Conservation (phyloP, 768 basidiomycete species). For the Mycena kentingensis region DNA sequence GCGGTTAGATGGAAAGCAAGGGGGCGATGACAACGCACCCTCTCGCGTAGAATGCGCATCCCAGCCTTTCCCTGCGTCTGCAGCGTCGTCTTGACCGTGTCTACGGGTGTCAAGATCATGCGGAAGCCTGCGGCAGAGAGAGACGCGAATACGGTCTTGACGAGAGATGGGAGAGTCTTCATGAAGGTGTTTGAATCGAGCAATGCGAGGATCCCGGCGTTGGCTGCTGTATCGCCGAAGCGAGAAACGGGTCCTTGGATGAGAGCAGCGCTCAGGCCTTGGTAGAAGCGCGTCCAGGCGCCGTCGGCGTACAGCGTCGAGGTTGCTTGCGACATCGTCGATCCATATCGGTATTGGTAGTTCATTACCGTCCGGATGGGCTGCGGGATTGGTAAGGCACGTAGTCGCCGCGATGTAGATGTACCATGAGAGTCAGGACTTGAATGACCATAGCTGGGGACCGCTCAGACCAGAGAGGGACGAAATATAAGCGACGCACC, state of each 20-base stretch:
- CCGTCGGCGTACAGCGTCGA: slow-evolving; percentile 75
- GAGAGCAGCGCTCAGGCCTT: slow-evolving; percentile 83
- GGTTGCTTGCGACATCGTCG: slow-evolving; percentile 64
- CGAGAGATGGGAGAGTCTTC: slow-evolving; percentile 55
- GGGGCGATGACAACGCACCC: slow-evolving; percentile 44
- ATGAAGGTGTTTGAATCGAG: slow-evolving; percentile 76
- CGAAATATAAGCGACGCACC: slow-evolving; percentile 35
- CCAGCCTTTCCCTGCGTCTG: slow-evolving; percentile 86
- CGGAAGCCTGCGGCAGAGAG: slow-evolving; percentile 81
- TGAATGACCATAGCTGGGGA: slow-evolving; percentile 89
- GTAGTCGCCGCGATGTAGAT: slow-evolving; percentile 1
- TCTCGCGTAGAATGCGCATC: slow-evolving; percentile 59
- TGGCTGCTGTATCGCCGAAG: slow-evolving; percentile 95
- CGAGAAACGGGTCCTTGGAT: slow-evolving; percentile 82
- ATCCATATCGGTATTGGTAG: slow-evolving; percentile 92
- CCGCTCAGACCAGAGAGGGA: background rate
- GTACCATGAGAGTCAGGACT: slow-evolving; percentile 82
- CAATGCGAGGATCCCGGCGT: slow-evolving; percentile 87
- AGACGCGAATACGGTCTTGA: slow-evolving; percentile 82
- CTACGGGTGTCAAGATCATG: slow-evolving; percentile 90
- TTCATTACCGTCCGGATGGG: slow-evolving; percentile 98
- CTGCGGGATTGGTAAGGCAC: slow-evolving; percentile 35
- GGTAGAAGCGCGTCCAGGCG: slow-evolving; percentile 83
- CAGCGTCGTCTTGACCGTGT: slow-evolving; percentile 93
- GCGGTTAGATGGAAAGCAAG: background rate